Conservation (phyloP, 352 stramenopile species). For the Pythium chondricola region DNA sequence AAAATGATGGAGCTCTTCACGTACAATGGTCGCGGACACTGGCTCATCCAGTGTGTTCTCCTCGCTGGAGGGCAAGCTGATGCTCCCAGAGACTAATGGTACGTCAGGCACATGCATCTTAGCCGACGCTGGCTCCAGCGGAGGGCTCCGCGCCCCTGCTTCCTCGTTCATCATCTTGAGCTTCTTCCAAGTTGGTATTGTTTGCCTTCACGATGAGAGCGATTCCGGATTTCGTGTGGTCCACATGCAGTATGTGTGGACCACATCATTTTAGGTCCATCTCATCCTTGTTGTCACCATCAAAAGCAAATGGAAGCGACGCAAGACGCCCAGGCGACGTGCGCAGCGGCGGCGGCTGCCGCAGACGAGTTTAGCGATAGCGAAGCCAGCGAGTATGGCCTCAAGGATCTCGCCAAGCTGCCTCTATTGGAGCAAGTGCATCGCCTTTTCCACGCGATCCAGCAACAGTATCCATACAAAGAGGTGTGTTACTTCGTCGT, state of each 20-base stretch:
- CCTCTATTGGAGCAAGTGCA: conserved; percentile 83
- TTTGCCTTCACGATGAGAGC: neutral
- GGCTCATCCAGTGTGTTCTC: conserved; percentile 86
- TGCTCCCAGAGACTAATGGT: conserved; percentile 66
- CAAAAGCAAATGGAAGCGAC: too few species aligned
- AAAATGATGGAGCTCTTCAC: conserved; percentile 8
- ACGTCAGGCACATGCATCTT: conserved; percentile 13
- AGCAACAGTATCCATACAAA: conserved; percentile 77
- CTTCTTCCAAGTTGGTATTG: neutral
- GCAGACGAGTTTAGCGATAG: conserved; percentile 13
- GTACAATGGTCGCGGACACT: conserved; percentile 83
- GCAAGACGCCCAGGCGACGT: too few species aligned
- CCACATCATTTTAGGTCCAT: conserved; percentile 1
- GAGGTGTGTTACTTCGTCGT: conserved; percentile 28
- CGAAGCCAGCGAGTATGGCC: conserved; percentile 59
- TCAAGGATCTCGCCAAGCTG: conserved; percentile 52
- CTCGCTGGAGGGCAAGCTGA: conserved; percentile 64
- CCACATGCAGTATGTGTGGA: too few species aligned
- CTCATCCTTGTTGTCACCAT: too few species aligned
- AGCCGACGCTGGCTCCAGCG: conserved; percentile 4
- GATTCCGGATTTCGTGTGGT: conserved; percentile 1
- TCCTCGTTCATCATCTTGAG: conserved; percentile 20
- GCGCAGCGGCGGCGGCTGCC: too few species aligned
- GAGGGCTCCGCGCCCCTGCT: conserved; percentile 10
- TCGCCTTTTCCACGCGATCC: conserved; percentile 78